Evolutionary conservation across 2,329 filamentous ascomycete genomes (phyloP).

Genomic region (Neopestalotiopsis sp.): DNA sequence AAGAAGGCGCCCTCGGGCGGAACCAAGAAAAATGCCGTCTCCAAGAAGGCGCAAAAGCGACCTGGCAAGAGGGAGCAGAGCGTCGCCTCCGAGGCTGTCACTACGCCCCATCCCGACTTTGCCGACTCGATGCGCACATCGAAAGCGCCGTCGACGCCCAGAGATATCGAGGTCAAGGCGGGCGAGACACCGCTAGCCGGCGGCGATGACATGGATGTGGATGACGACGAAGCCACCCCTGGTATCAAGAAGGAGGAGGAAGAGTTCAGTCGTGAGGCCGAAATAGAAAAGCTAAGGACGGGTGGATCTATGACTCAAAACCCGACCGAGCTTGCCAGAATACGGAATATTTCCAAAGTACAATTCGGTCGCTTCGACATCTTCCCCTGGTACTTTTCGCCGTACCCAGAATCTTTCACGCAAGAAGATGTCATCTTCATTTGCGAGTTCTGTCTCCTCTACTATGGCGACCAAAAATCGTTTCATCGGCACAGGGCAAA

Average conservation of each 20-base stretch:
- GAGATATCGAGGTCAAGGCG: slow-evolving; percentile 52
- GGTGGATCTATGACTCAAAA: slow-evolving; percentile 99
- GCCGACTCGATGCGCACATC: slow-evolving; percentile 52
- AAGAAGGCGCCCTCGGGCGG: slow-evolving; percentile 68
- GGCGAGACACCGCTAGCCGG: slow-evolving; percentile 50
- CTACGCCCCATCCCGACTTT: slow-evolving; percentile 57
- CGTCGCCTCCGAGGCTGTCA: slow-evolving; percentile 57
- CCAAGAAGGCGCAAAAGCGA: slow-evolving; percentile 65
- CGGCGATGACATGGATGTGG: slow-evolving; percentile 60
- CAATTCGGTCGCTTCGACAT: slow-evolving; percentile 93
- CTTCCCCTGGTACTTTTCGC: slow-evolving; percentile 98
- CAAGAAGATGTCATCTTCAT: slow-evolving; percentile 92
- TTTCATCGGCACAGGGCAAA: slow-evolving; percentile 88
- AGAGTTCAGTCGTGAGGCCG: slow-evolving; percentile 80
- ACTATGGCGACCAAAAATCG: slow-evolving; percentile 82
- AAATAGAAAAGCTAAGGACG: slow-evolving; percentile 94
- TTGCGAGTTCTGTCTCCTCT: slow-evolving; percentile 95
- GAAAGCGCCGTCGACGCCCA: slow-evolving; percentile 48
- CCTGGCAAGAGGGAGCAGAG: slow-evolving; percentile 62
- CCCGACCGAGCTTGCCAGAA: slow-evolving; percentile 92
- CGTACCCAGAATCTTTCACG: slow-evolving; percentile 88
- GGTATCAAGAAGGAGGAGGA: slow-evolving; percentile 54
- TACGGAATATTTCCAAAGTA: slow-evolving; percentile 91
- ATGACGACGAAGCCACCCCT: slow-evolving; percentile 51
- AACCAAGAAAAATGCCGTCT: slow-evolving; percentile 57